A percentile compares a stretch with the other conserved stretches of the same genome.
phyloP scores from a whole-genome alignment of 208 protist species.

The Crithidia mellificae region DNA sequence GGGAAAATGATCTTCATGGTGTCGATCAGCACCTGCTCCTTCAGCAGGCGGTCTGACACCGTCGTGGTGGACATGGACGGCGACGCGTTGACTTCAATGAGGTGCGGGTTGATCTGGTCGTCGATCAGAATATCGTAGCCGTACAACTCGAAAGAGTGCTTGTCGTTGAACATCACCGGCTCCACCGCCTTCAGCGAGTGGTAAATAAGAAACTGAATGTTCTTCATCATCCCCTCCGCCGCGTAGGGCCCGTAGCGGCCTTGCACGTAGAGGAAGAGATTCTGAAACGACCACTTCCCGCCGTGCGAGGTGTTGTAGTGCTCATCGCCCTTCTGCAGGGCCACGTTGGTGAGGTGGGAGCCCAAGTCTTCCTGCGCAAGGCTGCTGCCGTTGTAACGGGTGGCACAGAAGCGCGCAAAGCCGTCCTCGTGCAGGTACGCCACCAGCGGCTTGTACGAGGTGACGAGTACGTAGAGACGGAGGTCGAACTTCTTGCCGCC shows the following conservation, averaged over 20 bases:
- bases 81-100: constrained; percentile 97
- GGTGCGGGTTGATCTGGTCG: constrained; percentile 92
- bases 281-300: constrained; percentile 93
- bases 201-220: constrained; percentile 93
- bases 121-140: constrained; percentile 98
- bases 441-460: constrained; percentile 91
- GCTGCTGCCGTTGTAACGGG: constrained; percentile 70
- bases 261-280: constrained; percentile 89
- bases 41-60: constrained; percentile 77
- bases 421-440: constrained; percentile 92
- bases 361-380: constrained; percentile 77
- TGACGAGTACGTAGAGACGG: constrained; percentile 97
- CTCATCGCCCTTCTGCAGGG: constrained; percentile 94
- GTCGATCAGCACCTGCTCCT: constrained; percentile 83
- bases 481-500: constrained; percentile 97
- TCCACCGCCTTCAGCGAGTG: constrained; percentile 92
- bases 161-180: constrained; percentile 93
- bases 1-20: constrained; percentile 84
- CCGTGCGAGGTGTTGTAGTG: constrained; percentile 94
- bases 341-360: constrained; percentile 97
- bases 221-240: constrained; percentile 73
- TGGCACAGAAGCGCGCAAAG: constrained; percentile 95
- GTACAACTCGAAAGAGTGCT: constrained; percentile 97
- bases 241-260: constrained; percentile 65
- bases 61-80: constrained; percentile 91